Evolutionary conservation across 2,329 filamentous ascomycete genomes (phyloP).

Genomic region (Hymenoscyphus linearis): DNA sequence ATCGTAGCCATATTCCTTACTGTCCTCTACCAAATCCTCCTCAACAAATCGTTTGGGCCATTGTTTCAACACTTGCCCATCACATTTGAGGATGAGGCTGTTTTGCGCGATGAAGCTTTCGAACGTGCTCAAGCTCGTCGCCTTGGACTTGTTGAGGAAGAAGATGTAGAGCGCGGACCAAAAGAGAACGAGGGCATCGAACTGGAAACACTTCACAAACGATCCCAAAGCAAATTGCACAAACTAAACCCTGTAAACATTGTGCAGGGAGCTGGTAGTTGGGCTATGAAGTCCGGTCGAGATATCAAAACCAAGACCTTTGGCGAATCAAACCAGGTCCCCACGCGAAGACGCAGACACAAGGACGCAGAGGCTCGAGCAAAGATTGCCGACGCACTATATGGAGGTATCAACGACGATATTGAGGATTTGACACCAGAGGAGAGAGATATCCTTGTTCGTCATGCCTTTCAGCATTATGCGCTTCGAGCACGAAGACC

Average conservation of each 20-base stretch:
- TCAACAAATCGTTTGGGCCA: constrained; percentile 80
- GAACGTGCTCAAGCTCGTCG: constrained; percentile 69
- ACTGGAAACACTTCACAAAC: constrained; percentile 40
- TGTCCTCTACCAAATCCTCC: constrained; percentile 67
- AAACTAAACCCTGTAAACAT: constrained; percentile 29
- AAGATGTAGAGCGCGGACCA: constrained; percentile 38
- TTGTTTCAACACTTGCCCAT: constrained; percentile 87
- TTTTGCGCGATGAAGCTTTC: constrained; percentile 85
- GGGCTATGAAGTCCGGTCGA: constrained; percentile 26
- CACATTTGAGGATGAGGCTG: constrained; percentile 91
- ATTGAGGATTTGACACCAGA: constrained; percentile 90
- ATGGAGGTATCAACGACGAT: constrained; percentile 83
- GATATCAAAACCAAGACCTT: constrained; percentile 36
- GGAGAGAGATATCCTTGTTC: constrained; percentile 78
- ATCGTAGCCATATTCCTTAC: constrained; percentile 69
- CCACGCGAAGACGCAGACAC: constrained; percentile 38
- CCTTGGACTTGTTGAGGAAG: constrained; percentile 48
- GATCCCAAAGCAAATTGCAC: constrained; percentile 18
- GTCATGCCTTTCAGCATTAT: constrained; percentile 84
- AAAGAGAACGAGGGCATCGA: constrained; percentile 33
- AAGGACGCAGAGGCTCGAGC: constrained; percentile 68
- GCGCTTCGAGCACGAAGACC: constrained; percentile 80
- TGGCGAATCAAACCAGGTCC: constrained; percentile 33
- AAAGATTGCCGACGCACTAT: constrained; percentile 72
- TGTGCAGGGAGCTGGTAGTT: constrained; percentile 26